Evolutionary conservation across 1,284 basidiomycete species (phyloP), one percentile per base, ranked within the genome.

Genomic region (Apiotrichum domesticum): DNA sequence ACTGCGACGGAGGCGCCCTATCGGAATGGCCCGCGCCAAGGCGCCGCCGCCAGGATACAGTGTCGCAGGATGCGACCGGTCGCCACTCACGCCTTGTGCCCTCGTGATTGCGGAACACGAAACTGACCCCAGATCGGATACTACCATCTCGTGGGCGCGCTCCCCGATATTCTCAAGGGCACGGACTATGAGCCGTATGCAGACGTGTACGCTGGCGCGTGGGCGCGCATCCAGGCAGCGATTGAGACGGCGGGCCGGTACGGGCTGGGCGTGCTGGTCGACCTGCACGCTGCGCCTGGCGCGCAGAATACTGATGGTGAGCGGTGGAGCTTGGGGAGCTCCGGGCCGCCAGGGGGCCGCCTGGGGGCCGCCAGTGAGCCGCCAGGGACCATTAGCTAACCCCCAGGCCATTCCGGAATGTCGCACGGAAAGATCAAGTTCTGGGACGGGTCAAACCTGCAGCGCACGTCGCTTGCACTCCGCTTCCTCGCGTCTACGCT

Each of bases 191-290:
- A 81, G 51, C 77, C 79, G 4, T 81, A 82, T 56, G 79, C 77
- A 2, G 61, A 77, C 15, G 80, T 88, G 3, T 95, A 85, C 65
- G 72, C 76, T 9, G 87, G 87, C 21, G 89, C 89, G 11, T 92
- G 88, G 87, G 44, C 66, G 9, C 80, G 86, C 50, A 85, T 95
- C 56, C 78, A 81, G n/a, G 72, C 74, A 5, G 87, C 87, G 0
- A 84, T 93, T 43, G 77, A 83, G 52, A 82, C 75, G 7, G 90
- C 90, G 0, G 77, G 80, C 35, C 67, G 68, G 3, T 79, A 83
- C 67, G 84, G 84, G 10, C 80, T 94, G n/a, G 90, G 90, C 7
- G 87, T 93, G 6, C 79, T 93, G 7, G 78, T 94, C 55, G 79
- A 80, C 62, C 65, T 80, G 11, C 80, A 80, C 62, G 75, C 73